Base-by-base conservation (phyloP, 1,284 basidiomycete species). In the Trichosporon coremiiforme region DNA sequence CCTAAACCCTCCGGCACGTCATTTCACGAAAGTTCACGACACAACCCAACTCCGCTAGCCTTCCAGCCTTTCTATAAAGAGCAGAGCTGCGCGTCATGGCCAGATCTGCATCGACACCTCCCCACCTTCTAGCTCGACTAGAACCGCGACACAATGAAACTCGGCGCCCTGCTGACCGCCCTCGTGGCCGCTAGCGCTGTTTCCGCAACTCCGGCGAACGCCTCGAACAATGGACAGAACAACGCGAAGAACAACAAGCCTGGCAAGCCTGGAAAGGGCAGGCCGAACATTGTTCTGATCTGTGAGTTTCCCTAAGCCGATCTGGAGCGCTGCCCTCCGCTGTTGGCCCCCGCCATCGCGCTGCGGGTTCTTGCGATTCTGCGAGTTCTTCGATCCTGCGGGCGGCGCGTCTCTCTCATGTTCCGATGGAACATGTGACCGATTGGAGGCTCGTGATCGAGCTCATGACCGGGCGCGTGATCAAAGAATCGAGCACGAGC, bases 201-300 rank as follows among this genome's bases (percentile, higher is more conserved):
- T 9, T 53, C 50, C 7, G 57, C 57, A 1, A 5, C n/a, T 5
- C 25, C 25, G 25, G 25, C 25, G 25, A 29, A 29, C 53, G 36
- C 25, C 25, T 25, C 25, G 25, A 25, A 10, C 36, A 38, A 38
- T 10, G 36, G 36, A 7, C 8, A 38, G 13, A 10, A 10, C 9
- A 38, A 38, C 13, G 36, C 10, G 9, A 57, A 25, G 22, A 2
- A 4, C 53, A 12, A 29, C 25, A 29, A 29, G 50, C 22, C 53
- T 31, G 53, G 53, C 4, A 31, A 31, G 57, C 12, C 31, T 13
- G 9, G 9, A 1, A 62, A 62, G 57, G 38, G 35, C 22, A 71
- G 72, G 68, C 75, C 76, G 12, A 77, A 77, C 70, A 77, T 77
- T 50, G 68, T 77, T 13, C 62, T 77, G 31, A 75, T 77, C 47